phyloP scores from a whole-genome alignment of 1,284 basidiomycete species.

The Peniophora sp. region DNA sequence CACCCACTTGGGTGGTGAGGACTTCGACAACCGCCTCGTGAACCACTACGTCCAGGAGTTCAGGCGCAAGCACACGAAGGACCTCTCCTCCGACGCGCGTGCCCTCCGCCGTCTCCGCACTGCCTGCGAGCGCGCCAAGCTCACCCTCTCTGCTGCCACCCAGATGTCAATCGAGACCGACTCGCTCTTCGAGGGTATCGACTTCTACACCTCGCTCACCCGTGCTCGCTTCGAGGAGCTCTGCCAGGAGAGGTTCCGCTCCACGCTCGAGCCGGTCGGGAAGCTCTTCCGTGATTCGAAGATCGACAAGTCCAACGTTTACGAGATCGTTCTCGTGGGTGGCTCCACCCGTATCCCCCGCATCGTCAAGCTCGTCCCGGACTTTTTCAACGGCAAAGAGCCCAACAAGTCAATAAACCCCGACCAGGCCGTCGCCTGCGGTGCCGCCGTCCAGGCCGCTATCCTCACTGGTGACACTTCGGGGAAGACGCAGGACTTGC shows the following conservation, averaged over 20 bases:
- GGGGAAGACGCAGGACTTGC: slow-evolving; percentile 95
- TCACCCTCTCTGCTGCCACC: slow-evolving; percentile 97
- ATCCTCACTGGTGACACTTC: slow-evolving; percentile 97
- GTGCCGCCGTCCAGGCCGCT: slow-evolving; percentile 99
- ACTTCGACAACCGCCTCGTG: slow-evolving; percentile 45
- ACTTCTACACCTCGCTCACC: slow-evolving; percentile 96
- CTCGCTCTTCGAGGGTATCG: slow-evolving; percentile 95
- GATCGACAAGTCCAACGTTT: slow-evolving; percentile 92
- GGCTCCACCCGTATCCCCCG: slow-evolving; percentile 98
- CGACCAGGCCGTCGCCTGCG: slow-evolving; percentile 98
- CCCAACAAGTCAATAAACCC: slow-evolving; percentile 98
- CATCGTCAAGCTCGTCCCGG: slow-evolving; percentile 95
- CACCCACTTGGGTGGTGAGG: slow-evolving; percentile 68
- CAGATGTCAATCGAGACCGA: slow-evolving; percentile 98
- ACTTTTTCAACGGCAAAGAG: slow-evolving; percentile 98
- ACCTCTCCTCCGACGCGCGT: slow-evolving; percentile 88
- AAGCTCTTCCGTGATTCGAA: slow-evolving; percentile 97
- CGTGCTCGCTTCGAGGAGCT: slow-evolving; percentile 99
- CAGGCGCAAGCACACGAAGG: slow-evolving; percentile 90
- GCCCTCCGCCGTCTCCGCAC: slow-evolving; percentile 96
- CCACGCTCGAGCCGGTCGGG: slow-evolving; percentile 96
- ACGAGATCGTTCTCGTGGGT: slow-evolving; percentile 97
- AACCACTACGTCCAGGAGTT: slow-evolving; percentile 59
- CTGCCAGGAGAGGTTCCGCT: slow-evolving; percentile 95
- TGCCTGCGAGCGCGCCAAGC: slow-evolving; percentile 98